A percentile compares a stretch with the other conserved stretches of the same genome.
phyloP scores from a whole-genome alignment of 2,329 filamentous ascomycete species.

The Neofusicoccum kwambonambiense region DNA sequence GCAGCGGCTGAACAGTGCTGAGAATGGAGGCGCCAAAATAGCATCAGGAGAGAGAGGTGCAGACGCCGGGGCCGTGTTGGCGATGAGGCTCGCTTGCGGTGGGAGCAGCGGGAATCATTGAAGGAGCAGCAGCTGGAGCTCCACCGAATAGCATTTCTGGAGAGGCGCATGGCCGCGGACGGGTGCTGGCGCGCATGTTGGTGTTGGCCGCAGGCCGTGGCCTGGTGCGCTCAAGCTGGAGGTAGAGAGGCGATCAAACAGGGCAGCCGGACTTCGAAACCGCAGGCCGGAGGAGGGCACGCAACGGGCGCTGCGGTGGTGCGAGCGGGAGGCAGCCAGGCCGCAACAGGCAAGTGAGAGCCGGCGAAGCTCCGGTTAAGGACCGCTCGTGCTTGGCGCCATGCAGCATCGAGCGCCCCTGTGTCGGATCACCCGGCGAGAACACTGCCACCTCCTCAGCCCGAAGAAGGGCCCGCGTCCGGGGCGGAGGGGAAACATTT shows the following conservation, averaged over 20 bases:
- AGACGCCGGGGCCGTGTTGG: background rate
- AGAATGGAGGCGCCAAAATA: background rate
- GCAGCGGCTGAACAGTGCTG: constrained; percentile 7
- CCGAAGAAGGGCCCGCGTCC: background rate
- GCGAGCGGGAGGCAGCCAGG: background rate
- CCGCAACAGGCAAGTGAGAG: background rate
- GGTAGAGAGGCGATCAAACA: constrained; percentile 13
- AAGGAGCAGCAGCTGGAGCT: background rate
- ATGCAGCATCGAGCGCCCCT: constrained; percentile 3
- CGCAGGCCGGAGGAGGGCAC: background rate
- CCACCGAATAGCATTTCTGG: constrained; percentile 10
- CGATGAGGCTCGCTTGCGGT: background rate
- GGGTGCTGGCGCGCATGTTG: background rate
- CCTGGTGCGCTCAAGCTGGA: background rate
- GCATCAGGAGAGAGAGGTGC: background rate
- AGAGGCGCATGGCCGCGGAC: background rate
- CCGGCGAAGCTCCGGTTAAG: constrained; percentile 1
- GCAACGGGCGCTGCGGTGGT: background rate
- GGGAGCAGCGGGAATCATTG: background rate
- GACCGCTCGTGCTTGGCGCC: background rate
- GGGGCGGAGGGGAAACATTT: background rate
- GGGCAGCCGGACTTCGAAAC: constrained; percentile 4
- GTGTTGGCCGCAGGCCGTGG: background rate
- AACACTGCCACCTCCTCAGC: constrained; percentile 16
- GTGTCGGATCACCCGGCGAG: constrained; percentile 17